phyloP scores from a whole-genome alignment of 2,329 filamentous ascomycete genomes.

The Nigrograna mackinnonii region DNA sequence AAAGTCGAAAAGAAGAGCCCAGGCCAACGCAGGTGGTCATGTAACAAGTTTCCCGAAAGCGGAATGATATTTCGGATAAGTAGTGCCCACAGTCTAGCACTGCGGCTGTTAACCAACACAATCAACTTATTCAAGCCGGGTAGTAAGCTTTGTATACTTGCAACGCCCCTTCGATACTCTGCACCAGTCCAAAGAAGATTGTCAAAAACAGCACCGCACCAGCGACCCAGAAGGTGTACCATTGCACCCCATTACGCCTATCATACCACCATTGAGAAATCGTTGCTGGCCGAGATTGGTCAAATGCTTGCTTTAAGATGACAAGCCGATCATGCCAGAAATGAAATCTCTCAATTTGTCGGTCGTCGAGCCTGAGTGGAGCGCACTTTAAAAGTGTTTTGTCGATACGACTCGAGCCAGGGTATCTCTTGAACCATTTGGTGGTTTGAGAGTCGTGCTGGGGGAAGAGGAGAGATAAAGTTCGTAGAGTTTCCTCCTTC shows the following conservation, averaged over 20 bases:
- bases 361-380: constrained; percentile 33
- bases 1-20: too few species aligned
- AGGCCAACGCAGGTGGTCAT: too few species aligned
- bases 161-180: constrained; percentile 47
- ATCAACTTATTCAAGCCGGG: too few species aligned
- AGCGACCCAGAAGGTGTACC: constrained; percentile 54
- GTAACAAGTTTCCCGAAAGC: too few species aligned
- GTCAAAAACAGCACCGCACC: constrained; percentile 42
- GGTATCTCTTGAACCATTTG: constrained; percentile 20
- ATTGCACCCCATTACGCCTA: constrained; percentile 46
- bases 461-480: constrained; percentile 44
- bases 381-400: constrained; percentile 24
- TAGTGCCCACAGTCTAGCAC: too few species aligned
- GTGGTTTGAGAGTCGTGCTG: constrained; percentile 20
- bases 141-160: constrained; percentile 12
- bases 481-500: constrained; percentile 41
- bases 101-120: too few species aligned
- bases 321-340: constrained; percentile 51
- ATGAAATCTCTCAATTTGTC: constrained; percentile 34
- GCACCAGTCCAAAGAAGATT: constrained; percentile 47
- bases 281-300: constrained; percentile 34
- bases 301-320: constrained; percentile 49
- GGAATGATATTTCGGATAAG: too few species aligned
- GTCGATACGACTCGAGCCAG: constrained; percentile 24
- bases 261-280: constrained; percentile 51